A percentile compares a stretch with the other conserved stretches of the same genome.
Evolutionary conservation across 768 basidiomycete genomes (phyloP).

Genomic region (Suillus discolor): DNA sequence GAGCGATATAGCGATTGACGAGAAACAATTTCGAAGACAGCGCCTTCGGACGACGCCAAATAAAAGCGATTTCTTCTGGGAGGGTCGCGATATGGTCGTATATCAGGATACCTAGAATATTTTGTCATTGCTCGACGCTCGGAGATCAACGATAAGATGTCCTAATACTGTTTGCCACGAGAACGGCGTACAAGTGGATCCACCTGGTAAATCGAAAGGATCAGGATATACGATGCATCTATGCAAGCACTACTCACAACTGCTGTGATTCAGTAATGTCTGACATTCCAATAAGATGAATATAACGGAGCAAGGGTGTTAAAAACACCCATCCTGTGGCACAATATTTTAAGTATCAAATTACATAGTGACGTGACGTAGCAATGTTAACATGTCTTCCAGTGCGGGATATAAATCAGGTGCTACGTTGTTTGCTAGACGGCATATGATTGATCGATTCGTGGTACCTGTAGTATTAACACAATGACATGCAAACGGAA

Average conservation of each 20-base stretch:
- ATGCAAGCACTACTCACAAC: background rate
- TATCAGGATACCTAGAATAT: constrained; percentile 25
- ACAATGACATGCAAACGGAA: too few relatives aligned
- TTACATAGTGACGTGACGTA: background rate
- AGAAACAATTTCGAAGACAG: constrained; percentile 47
- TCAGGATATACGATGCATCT: background rate
- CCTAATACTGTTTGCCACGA: constrained; percentile 11
- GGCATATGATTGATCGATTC: too few relatives aligned
- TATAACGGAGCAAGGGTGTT: background rate
- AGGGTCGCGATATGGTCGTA: constrained; percentile 35
- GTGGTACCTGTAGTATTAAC: too few relatives aligned
- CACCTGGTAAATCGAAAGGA: background rate
- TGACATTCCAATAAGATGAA: background rate
- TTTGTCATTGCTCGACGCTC: background rate
- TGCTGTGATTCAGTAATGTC: background rate
- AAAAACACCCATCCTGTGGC: background rate
- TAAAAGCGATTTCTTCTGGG: constrained; percentile 39
- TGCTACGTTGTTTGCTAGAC: background rate
- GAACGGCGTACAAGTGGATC: constrained; percentile 5
- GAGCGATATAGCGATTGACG: constrained; percentile 50
- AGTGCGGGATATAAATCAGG: background rate
- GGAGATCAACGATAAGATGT: background rate
- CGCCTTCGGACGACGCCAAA: constrained; percentile 47
- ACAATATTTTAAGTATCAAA: background rate
- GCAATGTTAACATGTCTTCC: background rate